Base-by-base conservation (phyloP, 2,329 filamentous ascomycete genomes). In the Nemania sp. region DNA sequence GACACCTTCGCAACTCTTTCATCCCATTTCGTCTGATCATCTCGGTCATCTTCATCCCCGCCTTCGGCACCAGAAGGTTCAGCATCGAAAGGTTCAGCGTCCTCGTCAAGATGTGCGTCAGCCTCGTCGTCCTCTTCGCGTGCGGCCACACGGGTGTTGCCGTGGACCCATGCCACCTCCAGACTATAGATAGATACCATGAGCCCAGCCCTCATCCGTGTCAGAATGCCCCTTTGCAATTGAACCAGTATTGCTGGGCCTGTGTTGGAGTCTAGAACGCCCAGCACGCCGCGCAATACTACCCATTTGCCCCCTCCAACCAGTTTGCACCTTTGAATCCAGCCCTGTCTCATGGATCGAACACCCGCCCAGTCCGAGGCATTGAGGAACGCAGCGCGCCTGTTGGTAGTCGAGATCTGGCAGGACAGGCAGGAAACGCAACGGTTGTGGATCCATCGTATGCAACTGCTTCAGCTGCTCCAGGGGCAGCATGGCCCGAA, bases 101-200 rank as follows among this genome's bases (percentile, higher is more conserved):
- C 7, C 1, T 29, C 18, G 8, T 53, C 22, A 20, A 29, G 13
- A 68, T 68, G 66, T 68, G 66, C 27, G 3, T 29, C 20, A 18
- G 53, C 27, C 29, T 15, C 27, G 5, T 4, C 4, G 15, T 29
- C 8, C 13, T 18, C 56, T 68, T 54, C 18, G 11, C 7, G 0
- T 68, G 66, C 47, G 62, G 62, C 38, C 66, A 68, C n/a, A 35
- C 41, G 5, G 11, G 22, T 27, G 43, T 13, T 1, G 41, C 58
- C 4, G 4, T 54, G 1, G 24, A 22, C 18, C 8, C 8, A 2
- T 68, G 66, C 35, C 0, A 1, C 3, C 10, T 18, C n/a, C 38
- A 22, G n/a, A 38, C 35, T 47, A 51, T 53, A 2, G 6, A 13
- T 1, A 11, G 10, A 2, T 68, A 62, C 13, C 22, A 13, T 20